Evolutionary conservation across 2,329 filamentous ascomycete genomes (phyloP).

Genomic region (Trichoderma guizhouense): DNA sequence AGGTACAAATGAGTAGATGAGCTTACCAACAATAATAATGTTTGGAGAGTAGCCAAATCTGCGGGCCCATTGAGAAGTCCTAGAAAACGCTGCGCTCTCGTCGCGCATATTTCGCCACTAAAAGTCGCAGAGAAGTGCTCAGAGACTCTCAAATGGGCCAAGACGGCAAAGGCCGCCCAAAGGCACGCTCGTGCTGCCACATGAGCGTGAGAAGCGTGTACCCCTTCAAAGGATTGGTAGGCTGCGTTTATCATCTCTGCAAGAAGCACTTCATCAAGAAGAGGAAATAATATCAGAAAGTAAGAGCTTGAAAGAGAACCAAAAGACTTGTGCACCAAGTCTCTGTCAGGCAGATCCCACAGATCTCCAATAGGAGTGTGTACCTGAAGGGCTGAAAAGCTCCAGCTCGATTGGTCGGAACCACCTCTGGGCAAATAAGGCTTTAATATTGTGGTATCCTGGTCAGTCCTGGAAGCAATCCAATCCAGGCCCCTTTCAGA

Average conservation of each 20-base stretch:
- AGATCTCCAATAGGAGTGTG: neutral
- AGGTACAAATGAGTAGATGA: fast-evolving
- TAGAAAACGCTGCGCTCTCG: neutral
- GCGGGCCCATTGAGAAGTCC: neutral
- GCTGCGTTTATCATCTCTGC: neutral
- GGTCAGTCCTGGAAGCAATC: neutral
- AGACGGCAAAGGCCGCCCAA: neutral
- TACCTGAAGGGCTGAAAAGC: neutral
- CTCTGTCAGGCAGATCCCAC: neutral
- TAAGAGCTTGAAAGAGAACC: neutral
- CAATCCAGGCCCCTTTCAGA: neutral
- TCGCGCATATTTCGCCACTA: neutral
- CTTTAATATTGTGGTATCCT: neutral
- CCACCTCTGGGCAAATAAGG: neutral
- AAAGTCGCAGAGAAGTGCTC: too few relatives aligned
- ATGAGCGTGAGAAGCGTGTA: neutral
- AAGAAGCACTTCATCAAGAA: neutral
- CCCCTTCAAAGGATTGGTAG: neutral
- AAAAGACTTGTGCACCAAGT: neutral
- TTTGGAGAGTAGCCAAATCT: neutral
- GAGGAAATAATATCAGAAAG: neutral
- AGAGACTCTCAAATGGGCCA: neutral
- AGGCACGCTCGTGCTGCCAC: neutral
- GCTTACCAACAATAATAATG: neutral
- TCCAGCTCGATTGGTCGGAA: neutral